Percentiles rank a stretch among this genome's conserved stretches.
Evolutionary conservation across 345 rosid genomes (phyloP).

Genomic region (Eucalyptus erythrocorys): DNA sequence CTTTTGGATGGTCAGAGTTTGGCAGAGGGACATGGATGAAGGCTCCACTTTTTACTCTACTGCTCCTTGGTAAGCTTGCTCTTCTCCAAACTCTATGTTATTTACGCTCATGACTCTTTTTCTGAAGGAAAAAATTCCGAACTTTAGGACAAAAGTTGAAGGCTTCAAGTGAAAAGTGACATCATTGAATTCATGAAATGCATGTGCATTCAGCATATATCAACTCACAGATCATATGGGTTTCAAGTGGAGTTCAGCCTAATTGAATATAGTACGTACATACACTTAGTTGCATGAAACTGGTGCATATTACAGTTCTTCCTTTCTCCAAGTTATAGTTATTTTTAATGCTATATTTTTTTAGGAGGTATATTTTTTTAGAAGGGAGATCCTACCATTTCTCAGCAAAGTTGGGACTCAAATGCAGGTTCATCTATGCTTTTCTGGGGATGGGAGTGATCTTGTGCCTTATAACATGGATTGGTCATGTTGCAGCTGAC

Average conservation of each 20-base stretch:
- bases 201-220: neutral
- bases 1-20: constrained; percentile 41
- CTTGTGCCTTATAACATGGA: constrained; percentile 35
- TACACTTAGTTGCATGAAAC: neutral
- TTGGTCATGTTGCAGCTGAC: constrained; percentile 41
- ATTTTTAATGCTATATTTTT: neutral
- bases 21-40: constrained; percentile 31
- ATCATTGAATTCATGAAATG: neutral
- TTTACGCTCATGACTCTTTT: neutral
- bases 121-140: neutral
- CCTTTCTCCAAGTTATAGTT: neutral
- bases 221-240: neutral
- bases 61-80: constrained; percentile 15
- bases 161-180: neutral
- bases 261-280: neutral
- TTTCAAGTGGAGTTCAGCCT: neutral
- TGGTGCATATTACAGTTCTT: neutral
- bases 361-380: neutral
- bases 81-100: neutral
- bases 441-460: constrained; percentile 21
- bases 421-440: constrained; percentile 44
- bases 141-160: neutral
- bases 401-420: neutral
- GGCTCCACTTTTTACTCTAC: constrained; percentile 8
- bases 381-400: neutral